Evolutionary conservation across 73 alveolate genomes (phyloP).

Genomic region (Blepharisma japonicum): DNA sequence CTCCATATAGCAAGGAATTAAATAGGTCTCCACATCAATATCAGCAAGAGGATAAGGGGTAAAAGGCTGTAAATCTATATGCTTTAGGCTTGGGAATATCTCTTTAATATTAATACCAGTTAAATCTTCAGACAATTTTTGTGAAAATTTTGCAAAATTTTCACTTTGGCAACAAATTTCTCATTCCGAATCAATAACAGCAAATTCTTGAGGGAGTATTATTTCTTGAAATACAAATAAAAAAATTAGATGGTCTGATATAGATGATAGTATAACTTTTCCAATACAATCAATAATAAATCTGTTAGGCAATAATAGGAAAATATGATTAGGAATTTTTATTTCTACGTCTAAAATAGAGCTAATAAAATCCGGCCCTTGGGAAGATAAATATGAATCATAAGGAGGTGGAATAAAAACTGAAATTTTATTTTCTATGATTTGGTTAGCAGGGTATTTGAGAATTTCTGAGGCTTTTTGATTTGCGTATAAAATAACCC

Average conservation of each 20-base stretch:
- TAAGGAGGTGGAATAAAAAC: background rate
- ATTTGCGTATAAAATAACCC: background rate
- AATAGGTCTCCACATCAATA: no score
- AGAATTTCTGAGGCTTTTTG: background rate
- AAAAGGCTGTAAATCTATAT: no score
- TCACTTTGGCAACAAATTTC: background rate
- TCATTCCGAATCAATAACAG: background rate
- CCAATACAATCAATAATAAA: background rate
- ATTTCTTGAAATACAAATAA: background rate
- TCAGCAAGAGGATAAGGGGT: no score
- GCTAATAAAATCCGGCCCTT: background rate
- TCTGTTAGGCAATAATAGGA: background rate
- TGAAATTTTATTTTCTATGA: background rate
- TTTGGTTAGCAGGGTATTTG: background rate
- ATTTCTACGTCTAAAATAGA: background rate
- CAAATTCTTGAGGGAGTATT: background rate
- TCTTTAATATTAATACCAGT: no score
- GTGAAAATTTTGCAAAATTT: background rate
- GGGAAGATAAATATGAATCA: background rate
- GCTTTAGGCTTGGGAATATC: no score
- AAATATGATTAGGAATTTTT: background rate
- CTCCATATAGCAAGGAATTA: no score
- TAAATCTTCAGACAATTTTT: no score
- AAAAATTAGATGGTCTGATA: background rate
- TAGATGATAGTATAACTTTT: background rate